Evolutionary conservation across 2,329 filamentous ascomycete species (phyloP), one percentile per base, ranked within the genome.

Genomic region (Hymenoscyphus salicellus): DNA sequence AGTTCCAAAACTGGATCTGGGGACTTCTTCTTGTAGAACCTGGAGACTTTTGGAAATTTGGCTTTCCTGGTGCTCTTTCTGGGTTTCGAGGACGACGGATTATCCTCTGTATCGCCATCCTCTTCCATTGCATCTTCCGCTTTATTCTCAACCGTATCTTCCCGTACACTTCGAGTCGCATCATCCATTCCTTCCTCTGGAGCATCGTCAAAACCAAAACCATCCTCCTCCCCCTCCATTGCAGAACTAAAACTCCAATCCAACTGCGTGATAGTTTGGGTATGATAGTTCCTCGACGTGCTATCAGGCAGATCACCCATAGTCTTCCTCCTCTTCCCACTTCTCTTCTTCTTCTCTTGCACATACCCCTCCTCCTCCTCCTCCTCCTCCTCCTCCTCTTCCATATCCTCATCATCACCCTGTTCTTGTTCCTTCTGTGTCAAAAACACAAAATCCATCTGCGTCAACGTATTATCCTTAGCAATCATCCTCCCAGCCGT

Each of bases 231-330:
- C n/a, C n/a, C 65, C 14, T 67, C 68, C 11, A n/a, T n/a, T 7
- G 58, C 62, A 7, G 65, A 66, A 20, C 30, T 65, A 41, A 69
- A 69, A 57, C 67, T 73, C 65, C 71, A 67, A 28, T 72, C 66
- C 52, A 75, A 63, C 55, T 75, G 73, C 3, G 71, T 74, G 16
- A 75, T 68, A 7, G 70, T 74, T 55, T 75, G 73, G 5, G 69
- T 72, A 49, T 73, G 69, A 56, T 65, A 69, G 43, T 65, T 60
- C n/a, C 66, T 62, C 17, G 62, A 66, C 20, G 46, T 46, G 10
- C 11, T 11, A 5, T 43, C 61, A 7, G 67, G 66, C 49, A 49
- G 59, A 56, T 71, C 70, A 7, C 67, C 71, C 43, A 61, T 41
- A 4, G 70, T 71, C 56, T 64, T 71, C 49, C 71, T 71, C 49